These are phyloP conservation scores for Solanum hybrid DNA, from an alignment of 305 asterid species.

Conservation along the genomic window DNA sequence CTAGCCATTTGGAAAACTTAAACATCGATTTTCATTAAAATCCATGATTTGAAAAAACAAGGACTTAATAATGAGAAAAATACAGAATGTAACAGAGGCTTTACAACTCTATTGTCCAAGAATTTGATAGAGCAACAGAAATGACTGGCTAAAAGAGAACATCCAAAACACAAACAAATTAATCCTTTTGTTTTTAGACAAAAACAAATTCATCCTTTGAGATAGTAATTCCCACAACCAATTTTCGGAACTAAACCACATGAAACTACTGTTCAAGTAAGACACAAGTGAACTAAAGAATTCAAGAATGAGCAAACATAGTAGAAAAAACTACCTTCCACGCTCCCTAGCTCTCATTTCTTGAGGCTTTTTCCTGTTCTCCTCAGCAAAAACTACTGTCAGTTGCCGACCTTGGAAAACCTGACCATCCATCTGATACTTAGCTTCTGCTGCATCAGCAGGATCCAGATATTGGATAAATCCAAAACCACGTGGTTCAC, in stretches of 20 bases:
- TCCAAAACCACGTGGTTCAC: conserved; percentile 91
- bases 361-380: conserved; percentile 79
- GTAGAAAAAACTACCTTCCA: conserved; percentile 10
- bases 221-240: not conserved
- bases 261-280: not conserved
- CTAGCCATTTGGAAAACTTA: not conserved
- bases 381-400: conserved; percentile 95
- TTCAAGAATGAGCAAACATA: not conserved
- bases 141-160: not conserved
- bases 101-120: not conserved
- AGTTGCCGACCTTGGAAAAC: conserved; percentile 72
- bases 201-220: not conserved
- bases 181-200: not conserved
- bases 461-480: conserved; percentile 91
- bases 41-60: not conserved
- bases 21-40: not conserved
- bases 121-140: not conserved
- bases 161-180: not conserved
- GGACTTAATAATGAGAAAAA: not conserved
- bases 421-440: conserved; percentile 91
- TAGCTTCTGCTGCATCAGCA: conserved; percentile 88
- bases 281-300: not conserved
- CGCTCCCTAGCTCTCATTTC: conserved; percentile 84
- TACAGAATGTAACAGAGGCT: not conserved
- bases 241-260: not conserved